phyloP scores from a whole-genome alignment of 768 basidiomycete genomes.

The Kwoniella dendrophila region DNA sequence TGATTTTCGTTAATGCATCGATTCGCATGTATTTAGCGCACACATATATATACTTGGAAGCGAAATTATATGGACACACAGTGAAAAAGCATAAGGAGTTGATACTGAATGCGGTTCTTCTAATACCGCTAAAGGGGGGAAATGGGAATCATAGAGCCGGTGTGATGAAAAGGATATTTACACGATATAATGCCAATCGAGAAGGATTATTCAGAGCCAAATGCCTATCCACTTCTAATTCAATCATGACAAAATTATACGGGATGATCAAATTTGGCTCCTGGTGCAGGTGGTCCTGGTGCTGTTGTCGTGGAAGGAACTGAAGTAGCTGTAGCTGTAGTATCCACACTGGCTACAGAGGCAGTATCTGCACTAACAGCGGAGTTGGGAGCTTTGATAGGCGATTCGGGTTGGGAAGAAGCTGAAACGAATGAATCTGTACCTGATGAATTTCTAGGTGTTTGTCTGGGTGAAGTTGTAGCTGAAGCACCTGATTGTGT shows the following conservation, averaged over 20 bases:
- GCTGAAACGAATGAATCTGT: slow-evolving; percentile 7
- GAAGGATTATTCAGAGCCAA: no score
- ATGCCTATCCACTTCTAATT: no score
- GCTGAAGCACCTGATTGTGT: not conserved
- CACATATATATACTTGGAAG: no score
- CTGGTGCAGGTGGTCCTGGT: slow-evolving; percentile 44
- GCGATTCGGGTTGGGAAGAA: not conserved
- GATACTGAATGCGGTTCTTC: no score
- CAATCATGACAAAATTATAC: slow-evolving; percentile 3
- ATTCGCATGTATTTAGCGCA: no score
- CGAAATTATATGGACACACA: no score
- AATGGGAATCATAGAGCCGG: no score
- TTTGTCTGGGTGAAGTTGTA: slow-evolving; percentile 2
- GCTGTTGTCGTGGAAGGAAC: slow-evolving; percentile 30
- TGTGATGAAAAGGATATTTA: no score
- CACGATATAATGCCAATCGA: no score
- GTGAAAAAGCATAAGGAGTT: no score
- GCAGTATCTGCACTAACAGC: slow-evolving; percentile 13
- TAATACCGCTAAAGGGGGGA: no score
- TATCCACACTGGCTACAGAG: slow-evolving; percentile 7
- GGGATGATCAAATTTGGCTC: slow-evolving; percentile 35
- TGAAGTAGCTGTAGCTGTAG: slow-evolving; percentile 13
- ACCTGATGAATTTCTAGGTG: slow-evolving; percentile 11
- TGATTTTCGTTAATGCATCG: no score
- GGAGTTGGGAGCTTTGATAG: not conserved